Evolutionary conservation across 106 monocot genomes (phyloP).

Genomic region (Phalaenopsis aphrodite): DNA sequence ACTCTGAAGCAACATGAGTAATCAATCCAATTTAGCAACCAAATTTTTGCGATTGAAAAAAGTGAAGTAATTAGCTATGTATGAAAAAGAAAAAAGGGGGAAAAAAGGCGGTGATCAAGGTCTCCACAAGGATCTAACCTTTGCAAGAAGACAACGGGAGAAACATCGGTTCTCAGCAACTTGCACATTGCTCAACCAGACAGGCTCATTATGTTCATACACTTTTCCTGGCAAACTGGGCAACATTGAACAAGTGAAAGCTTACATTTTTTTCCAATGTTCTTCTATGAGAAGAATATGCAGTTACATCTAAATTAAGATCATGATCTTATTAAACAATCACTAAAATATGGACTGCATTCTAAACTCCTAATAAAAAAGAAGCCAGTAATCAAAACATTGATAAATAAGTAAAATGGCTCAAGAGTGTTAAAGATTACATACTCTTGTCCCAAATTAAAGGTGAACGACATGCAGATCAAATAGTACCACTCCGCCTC

Average conservation of each 20-base stretch:
- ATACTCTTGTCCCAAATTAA: constrained; percentile 62
- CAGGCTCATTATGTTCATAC: constrained; percentile 33
- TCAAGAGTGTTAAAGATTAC: not conserved
- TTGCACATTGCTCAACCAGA: constrained; percentile 64
- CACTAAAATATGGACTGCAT: not conserved
- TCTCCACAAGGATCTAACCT: constrained; percentile 26
- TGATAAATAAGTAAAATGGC: not conserved
- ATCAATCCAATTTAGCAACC: not conserved
- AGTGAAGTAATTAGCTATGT: constrained; percentile 7
- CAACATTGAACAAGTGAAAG: not conserved
- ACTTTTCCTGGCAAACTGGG: constrained; percentile 65
- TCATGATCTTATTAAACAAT: not conserved
- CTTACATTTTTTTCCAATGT: not conserved
- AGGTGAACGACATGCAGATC: constrained; percentile 95
- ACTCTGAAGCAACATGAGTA: constrained; percentile 33
- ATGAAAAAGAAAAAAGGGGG: not conserved
- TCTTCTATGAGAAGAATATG: not conserved
- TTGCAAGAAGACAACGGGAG: constrained; percentile 67
- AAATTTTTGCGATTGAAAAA: not conserved
- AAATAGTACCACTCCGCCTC: constrained; percentile 88
- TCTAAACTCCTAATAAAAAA: not conserved
- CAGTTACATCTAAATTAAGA: not conserved
- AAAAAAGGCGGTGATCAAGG: not conserved
- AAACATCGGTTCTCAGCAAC: constrained; percentile 55
- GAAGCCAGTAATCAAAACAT: not conserved